Conservation (phyloP, 2,329 filamentous ascomycete genomes). For the Alternaria arborescens region DNA sequence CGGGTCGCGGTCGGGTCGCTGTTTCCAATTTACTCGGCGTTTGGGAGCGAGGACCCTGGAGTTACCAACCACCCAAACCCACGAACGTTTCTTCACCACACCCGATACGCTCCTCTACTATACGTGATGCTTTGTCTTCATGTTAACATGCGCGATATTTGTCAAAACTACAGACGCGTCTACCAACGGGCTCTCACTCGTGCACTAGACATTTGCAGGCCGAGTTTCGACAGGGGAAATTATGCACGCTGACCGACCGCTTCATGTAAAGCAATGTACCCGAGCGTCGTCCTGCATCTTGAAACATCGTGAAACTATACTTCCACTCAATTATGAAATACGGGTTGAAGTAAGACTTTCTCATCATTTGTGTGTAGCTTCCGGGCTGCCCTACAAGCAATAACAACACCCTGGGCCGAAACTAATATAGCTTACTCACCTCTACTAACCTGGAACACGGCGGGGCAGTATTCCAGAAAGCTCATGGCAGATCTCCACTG, state of each 20-base stretch:
- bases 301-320: constrained; percentile 7
- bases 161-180: neutral
- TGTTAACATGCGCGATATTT: neutral
- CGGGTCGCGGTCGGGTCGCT: constrained; percentile 13
- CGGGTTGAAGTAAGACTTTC: neutral
- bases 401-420: neutral
- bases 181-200: neutral
- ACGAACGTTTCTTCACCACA: neutral
- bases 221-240: neutral
- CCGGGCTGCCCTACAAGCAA: neutral
- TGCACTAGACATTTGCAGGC: neutral
- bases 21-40: constrained; percentile 25
- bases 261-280: constrained; percentile 4
- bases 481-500: neutral
- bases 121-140: neutral
- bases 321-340: neutral
- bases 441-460: neutral
- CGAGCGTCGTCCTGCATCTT: constrained; percentile 4
- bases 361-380: neutral
- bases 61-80: constrained; percentile 4
- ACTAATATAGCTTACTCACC: neutral
- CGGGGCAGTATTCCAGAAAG: neutral
- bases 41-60: constrained; percentile 15
- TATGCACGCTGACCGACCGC: neutral
- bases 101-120: neutral